phyloP scores from a whole-genome alignment of 2,329 filamentous ascomycete species.

The Cercospora berteroae region DNA sequence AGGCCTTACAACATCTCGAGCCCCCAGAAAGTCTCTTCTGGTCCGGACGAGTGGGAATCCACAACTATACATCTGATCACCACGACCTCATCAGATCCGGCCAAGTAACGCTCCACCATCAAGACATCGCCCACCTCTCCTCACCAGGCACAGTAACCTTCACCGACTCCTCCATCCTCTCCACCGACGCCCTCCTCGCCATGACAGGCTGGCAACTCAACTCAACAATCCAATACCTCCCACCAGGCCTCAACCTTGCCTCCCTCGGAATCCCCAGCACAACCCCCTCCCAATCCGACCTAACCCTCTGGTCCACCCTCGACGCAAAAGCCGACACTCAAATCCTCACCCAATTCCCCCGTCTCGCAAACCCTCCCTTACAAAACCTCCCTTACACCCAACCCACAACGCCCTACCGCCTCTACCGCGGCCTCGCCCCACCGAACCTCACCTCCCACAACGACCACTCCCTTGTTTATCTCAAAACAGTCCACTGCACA shows the following conservation, averaged over 20 bases:
- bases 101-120: background rate
- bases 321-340: background rate
- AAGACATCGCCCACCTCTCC: background rate
- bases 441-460: background rate
- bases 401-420: background rate
- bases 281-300: background rate
- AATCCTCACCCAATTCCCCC: background rate
- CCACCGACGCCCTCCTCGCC: background rate
- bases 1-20: background rate
- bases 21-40: background rate
- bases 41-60: background rate
- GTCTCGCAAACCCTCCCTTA: background rate
- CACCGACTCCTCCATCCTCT: background rate
- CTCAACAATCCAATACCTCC: background rate
- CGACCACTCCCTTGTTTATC: constrained; percentile 16
- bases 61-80: background rate
- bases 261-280: background rate
- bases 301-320: background rate
- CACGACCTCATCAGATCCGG: background rate
- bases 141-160: background rate
- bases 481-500: constrained; percentile 20
- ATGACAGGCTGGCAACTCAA: background rate
- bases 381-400: background rate
- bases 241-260: background rate
- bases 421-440: background rate